Evolutionary conservation across 345 rosid species (phyloP).

Genomic region (Garcia nutans): DNA sequence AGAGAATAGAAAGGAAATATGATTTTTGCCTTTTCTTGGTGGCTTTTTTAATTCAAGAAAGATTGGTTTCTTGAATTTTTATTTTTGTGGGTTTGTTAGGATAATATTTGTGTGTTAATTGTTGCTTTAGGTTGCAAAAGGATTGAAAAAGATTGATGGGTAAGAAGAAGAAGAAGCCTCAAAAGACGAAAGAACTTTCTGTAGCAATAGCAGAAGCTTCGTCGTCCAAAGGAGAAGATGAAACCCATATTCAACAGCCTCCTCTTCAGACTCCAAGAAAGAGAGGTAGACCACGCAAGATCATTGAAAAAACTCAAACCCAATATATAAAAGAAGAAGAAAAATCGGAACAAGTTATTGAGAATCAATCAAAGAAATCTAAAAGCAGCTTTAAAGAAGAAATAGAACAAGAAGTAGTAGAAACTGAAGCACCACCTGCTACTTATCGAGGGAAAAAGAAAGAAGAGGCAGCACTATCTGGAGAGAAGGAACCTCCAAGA

Average conservation of each 20-base stretch:
- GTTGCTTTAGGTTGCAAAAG: neutral
- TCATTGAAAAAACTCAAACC: conserved; percentile 27
- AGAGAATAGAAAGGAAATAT: neutral
- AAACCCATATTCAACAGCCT: conserved; percentile 27
- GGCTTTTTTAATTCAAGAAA: neutral
- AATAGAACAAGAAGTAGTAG: neutral
- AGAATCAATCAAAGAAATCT: conserved; percentile 34
- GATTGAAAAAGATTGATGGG: conserved; percentile 45
- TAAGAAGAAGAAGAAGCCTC: conserved; percentile 46
- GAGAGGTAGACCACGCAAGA: conserved; percentile 92
- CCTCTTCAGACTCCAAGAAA: conserved; percentile 44
- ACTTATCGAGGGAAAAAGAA: conserved; percentile 25
- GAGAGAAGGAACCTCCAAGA: conserved; percentile 30
- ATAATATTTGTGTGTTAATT: neutral
- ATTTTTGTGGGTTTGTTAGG: neutral
- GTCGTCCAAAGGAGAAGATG: conserved; percentile 38
- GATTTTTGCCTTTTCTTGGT: neutral
- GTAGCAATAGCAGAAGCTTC: conserved; percentile 65
- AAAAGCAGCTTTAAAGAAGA: conserved; percentile 28
- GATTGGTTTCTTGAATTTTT: neutral
- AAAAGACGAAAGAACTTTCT: conserved; percentile 67
- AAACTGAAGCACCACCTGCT: conserved; percentile 18
- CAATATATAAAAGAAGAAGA: conserved; percentile 33
- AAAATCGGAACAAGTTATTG: neutral
- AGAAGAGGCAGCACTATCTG: neutral